Percentiles rank a stretch among this genome's conserved stretches.
These are phyloP conservation scores for Penicillium diatomitis DNA, from an alignment of 495 filamentous ascomycete species.

Conservation along the genomic window DNA sequence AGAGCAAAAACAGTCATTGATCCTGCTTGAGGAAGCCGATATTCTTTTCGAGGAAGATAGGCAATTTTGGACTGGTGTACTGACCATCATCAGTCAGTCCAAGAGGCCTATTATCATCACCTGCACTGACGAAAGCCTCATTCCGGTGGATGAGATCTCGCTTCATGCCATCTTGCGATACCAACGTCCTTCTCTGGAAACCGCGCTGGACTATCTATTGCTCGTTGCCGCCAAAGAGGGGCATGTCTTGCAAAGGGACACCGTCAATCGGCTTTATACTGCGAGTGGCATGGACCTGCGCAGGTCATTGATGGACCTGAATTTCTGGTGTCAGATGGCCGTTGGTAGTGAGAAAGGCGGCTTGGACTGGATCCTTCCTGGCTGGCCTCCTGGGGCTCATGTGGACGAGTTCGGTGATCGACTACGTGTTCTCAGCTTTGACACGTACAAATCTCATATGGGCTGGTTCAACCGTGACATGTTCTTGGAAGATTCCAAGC, in stretches of 20 bases:
- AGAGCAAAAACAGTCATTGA: conserved; percentile 84
- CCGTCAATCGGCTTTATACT: conserved; percentile 60
- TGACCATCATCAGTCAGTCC: conserved; percentile 68
- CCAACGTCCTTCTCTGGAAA: conserved; percentile 52
- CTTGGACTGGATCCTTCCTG: conserved; percentile 76
- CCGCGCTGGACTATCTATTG: conserved; percentile 71
- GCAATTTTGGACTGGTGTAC: conserved; percentile 81
- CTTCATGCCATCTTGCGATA: conserved; percentile 87
- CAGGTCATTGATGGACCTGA: conserved; percentile 73
- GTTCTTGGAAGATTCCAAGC: conserved; percentile 9
- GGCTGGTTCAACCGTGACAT: conserved; percentile 61
- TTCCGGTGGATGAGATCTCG: conserved; percentile 61
- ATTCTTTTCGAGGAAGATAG: conserved; percentile 90
- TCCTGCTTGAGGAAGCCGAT: conserved; percentile 91
- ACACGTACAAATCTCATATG: conserved; percentile 70
- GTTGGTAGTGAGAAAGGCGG: conserved; percentile 84
- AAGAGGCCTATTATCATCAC: conserved; percentile 91
- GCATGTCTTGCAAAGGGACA: conserved; percentile 61
- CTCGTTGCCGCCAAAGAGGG: conserved; percentile 85
- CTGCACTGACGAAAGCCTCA: conserved; percentile 74
- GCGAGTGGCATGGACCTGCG: conserved; percentile 63
- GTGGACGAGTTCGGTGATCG: conserved; percentile 53
- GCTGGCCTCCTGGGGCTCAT: conserved; percentile 61
- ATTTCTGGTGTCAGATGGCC: conserved; percentile 95
- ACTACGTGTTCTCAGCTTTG: conserved; percentile 73